Conservation (phyloP, 306 rosid species). For the Crataegus laevigata region DNA sequence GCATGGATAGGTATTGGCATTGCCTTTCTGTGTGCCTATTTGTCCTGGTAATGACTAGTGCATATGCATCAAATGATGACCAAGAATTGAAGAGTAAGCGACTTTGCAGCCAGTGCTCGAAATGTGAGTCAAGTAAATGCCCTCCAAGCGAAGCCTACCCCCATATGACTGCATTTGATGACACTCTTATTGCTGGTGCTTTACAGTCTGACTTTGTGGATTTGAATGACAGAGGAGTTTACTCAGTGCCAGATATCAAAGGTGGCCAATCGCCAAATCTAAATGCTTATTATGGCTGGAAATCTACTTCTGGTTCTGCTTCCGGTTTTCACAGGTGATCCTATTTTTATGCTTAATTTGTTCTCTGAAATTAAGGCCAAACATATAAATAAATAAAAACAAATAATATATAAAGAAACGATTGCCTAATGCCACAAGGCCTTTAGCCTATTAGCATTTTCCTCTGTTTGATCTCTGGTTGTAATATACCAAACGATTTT, state of each 20-base stretch:
- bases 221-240: constrained; percentile 22
- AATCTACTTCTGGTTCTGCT: constrained; percentile 31
- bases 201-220: constrained; percentile 29
- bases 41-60: background rate
- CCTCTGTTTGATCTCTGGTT: background rate
- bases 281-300: constrained; percentile 36
- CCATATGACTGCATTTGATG: constrained; percentile 31
- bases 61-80: background rate
- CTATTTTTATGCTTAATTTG: background rate
- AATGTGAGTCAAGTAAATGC: constrained; percentile 23
- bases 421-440: background rate
- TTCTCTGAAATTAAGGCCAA: background rate
- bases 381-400: background rate
- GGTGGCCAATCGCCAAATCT: constrained; percentile 24
- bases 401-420: background rate
- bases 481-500: background rate
- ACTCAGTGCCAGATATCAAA: constrained; percentile 25
- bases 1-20: background rate
- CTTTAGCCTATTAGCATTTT: background rate
- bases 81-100: constrained; percentile 14
- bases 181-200: constrained; percentile 26
- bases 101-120: constrained; percentile 29
- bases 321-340: constrained; percentile 29
- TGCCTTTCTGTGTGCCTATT: background rate
- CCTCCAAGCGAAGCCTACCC: constrained; percentile 28